Conservation (phyloP, 202 grass and related monocot genomes). For the Zoysia matrella region DNA sequence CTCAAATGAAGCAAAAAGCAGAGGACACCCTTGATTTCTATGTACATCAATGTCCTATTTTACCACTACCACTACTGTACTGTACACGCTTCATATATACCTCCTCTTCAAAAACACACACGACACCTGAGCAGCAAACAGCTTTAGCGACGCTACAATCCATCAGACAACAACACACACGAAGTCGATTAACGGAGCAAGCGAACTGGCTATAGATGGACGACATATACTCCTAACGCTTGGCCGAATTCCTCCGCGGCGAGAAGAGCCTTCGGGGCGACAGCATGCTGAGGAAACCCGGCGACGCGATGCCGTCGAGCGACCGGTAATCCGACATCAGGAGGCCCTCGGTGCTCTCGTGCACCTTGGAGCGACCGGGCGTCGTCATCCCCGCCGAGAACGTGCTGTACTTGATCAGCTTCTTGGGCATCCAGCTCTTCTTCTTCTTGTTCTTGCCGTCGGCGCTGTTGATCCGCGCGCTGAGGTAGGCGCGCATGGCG, state of each 20-base stretch:
- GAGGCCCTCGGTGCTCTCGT: conserved; percentile 57
- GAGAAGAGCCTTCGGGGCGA: conserved; percentile 83
- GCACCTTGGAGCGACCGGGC: conserved; percentile 35
- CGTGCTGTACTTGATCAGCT: conserved; percentile 66
- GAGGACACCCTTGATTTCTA: conserved; percentile 17
- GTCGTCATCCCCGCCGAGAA: conserved; percentile 63
- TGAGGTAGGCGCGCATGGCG: conserved; percentile 74
- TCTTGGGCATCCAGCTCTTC: conserved; percentile 59
- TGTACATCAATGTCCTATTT: conserved; percentile 49
- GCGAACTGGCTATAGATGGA: conserved; percentile 1
- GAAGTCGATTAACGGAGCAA: conserved; percentile 21
- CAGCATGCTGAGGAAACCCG: conserved; percentile 67
- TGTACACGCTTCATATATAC: conserved; percentile 32
- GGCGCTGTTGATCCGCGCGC: conserved; percentile 59
- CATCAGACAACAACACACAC: conserved; percentile 9
- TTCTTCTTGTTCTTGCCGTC: conserved; percentile 46
- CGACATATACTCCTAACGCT: conserved; percentile 39
- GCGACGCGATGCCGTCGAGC: conserved; percentile 69
- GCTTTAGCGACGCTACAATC: conserved; percentile 8
- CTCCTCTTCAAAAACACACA: conserved; percentile 38
- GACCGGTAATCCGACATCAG: conserved; percentile 74
- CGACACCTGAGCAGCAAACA: conserved; percentile 34
- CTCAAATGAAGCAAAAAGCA: not conserved
- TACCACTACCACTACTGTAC: not conserved
- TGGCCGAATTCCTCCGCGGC: conserved; percentile 50